Evolutionary conservation across 139 green algal genomes (phyloP), one percentile per base, ranked within the genome.

Genomic region (Picochlorum sp.): DNA sequence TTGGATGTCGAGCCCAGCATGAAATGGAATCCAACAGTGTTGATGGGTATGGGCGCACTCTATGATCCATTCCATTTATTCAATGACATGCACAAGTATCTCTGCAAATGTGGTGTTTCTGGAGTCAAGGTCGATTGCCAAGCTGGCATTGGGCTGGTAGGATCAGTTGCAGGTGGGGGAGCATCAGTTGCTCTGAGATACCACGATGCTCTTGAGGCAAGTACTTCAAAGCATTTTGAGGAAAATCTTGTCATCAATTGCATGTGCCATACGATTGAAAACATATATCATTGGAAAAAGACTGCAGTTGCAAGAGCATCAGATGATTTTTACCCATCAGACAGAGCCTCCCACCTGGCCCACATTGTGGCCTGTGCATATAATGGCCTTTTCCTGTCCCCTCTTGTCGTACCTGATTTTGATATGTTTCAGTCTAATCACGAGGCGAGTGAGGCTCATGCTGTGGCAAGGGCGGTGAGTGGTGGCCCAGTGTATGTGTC

Each of bases 231-330:
- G 15, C 73, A 97, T 80, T 98, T 98, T 68, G 71, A 75, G 3
- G 78, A 74, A 60, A 97, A 97, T 75, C 79, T 91, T 67, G 73
- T 78, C 68, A 97, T 98, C 76, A 95, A 97, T 77, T 98, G 93
- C 91, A 98, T 98, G 93, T 96, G 89, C 77, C 93, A 98, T 85
- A 91, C 83, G 41, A 97, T 87, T 3, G 92, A 98, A 58, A 95
- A 96, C 81, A 75, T 98, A 47, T 85, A 75, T 64, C 64, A 74
- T 50, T 74, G 68, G 64, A 63, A 15, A 9, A 54, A 58, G 58
- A 80, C 60, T 21, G 66, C 65, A 20, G 32, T 81, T 34, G 56
- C 64, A 4, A 69, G 65, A 21, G 59, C 71, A 38, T 73, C 61
- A 23, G 91, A 98, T 68, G 92, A 98, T 80, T 86, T 86, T 71